Evolutionary conservation across 2,329 filamentous ascomycete genomes (phyloP).

Genomic region (Onygenales sp.): DNA sequence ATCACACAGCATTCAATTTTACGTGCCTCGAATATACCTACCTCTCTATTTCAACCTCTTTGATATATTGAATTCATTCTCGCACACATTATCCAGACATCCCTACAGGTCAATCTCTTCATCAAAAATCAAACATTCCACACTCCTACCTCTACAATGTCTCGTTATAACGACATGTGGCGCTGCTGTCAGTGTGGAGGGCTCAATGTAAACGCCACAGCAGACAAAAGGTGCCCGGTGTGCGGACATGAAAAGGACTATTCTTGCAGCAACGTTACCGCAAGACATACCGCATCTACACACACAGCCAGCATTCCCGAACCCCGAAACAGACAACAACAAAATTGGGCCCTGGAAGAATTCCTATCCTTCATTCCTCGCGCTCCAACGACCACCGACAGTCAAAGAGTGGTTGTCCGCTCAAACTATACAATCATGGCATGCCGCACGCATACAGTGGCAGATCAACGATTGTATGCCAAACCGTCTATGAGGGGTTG

Average conservation of each 20-base stretch:
- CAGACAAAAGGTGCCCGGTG: slow-evolving; percentile 4
- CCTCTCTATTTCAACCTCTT: too few relatives aligned
- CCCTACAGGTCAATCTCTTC: too few relatives aligned
- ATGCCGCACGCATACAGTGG: neutral
- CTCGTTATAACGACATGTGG: slow-evolving; percentile 13
- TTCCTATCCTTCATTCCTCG: neutral
- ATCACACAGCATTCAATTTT: too few relatives aligned
- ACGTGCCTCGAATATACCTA: too few relatives aligned
- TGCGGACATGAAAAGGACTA: slow-evolving; percentile 9
- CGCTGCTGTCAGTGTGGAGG: slow-evolving; percentile 13
- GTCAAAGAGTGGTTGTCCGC: neutral
- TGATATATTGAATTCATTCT: too few relatives aligned
- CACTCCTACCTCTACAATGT: too few relatives aligned
- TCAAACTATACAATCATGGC: neutral
- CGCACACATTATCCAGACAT: too few relatives aligned
- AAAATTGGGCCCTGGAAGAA: neutral
- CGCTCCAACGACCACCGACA: neutral
- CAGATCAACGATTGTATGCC: neutral
- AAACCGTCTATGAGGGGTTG: slow-evolving; percentile 5
- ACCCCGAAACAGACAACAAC: neutral
- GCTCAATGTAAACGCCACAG: slow-evolving; percentile 6
- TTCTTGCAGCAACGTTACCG: slow-evolving; percentile 2
- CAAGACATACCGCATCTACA: neutral
- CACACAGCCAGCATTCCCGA: neutral
- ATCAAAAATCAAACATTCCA: too few relatives aligned